Conservation (phyloP, 345 rosid species). For the Ceriops zippeliana region DNA sequence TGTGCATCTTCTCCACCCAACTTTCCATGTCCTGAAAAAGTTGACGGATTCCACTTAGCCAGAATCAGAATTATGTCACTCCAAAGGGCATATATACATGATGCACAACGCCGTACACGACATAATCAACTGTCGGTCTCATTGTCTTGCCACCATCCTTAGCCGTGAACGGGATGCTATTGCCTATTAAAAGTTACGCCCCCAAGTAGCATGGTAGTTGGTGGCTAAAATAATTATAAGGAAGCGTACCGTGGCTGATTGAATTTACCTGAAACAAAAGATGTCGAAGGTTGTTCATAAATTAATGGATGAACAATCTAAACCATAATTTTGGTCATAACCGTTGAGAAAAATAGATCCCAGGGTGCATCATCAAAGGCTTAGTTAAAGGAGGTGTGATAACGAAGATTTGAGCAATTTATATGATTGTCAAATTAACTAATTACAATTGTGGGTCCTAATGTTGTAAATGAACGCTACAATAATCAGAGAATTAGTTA, state of each 20-base stretch:
- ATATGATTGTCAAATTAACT: not conserved
- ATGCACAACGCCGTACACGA: no score
- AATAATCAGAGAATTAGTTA: no score
- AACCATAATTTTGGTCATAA: conserved; percentile 48
- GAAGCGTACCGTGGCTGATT: not conserved
- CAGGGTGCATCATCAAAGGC: conserved; percentile 28
- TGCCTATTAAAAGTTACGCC: conserved; percentile 32
- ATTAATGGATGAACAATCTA: conserved; percentile 14
- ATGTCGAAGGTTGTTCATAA: conserved; percentile 1
- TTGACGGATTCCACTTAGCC: no score
- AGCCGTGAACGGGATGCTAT: conserved; percentile 48
- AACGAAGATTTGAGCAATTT: conserved; percentile 20
- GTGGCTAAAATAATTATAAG: conserved; percentile 23
- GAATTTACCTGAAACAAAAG: no score
- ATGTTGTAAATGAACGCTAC: not conserved
- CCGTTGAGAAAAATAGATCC: conserved; percentile 57
- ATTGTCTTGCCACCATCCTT: conserved; percentile 43
- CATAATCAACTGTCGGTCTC: conserved; percentile 30
- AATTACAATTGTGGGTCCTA: not conserved
- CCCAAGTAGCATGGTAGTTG: conserved; percentile 36
- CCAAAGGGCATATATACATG: not conserved
- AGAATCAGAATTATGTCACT: not conserved
- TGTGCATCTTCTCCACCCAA: no score
- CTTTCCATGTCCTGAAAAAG: no score
- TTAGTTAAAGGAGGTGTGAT: conserved; percentile 14